These are phyloP conservation scores for Castanea mollissima DNA, from an alignment of 306 rosid species.

Conservation along the genomic window DNA sequence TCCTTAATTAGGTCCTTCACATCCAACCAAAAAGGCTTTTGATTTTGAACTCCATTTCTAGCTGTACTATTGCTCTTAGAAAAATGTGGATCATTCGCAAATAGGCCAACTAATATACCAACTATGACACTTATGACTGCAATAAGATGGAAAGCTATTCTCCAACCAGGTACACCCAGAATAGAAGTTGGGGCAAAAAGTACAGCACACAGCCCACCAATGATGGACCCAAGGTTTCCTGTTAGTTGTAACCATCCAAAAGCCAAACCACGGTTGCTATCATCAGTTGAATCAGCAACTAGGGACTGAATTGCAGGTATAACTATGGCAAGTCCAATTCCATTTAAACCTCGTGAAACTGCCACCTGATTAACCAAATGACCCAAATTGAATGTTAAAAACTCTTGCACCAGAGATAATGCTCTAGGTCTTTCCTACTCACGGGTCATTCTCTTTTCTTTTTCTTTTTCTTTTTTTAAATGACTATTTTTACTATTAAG, in stretches of 20 bases:
- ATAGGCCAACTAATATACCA: slow-evolving; percentile 52
- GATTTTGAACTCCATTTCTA: slow-evolving; percentile 18
- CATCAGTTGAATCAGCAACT: slow-evolving; percentile 75
- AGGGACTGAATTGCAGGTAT: slow-evolving; percentile 73
- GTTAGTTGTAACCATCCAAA: slow-evolving; percentile 81
- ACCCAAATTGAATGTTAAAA: background rate
- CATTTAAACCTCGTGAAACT: slow-evolving; percentile 81
- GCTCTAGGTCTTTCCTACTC: background rate
- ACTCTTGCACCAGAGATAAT: background rate
- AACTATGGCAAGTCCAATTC: slow-evolving; percentile 85
- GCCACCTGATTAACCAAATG: slow-evolving; percentile 53
- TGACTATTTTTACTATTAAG: no score
- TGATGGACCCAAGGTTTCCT: slow-evolving; percentile 61
- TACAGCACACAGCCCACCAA: slow-evolving; percentile 67
- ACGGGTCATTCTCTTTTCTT: no score
- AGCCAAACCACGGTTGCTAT: slow-evolving; percentile 66
- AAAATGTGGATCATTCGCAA: slow-evolving; percentile 66
- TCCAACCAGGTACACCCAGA: slow-evolving; percentile 78
- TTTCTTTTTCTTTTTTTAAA: no score
- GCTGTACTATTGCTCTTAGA: slow-evolving; percentile 16
- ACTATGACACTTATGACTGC: slow-evolving; percentile 64
- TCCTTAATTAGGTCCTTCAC: slow-evolving; percentile 54
- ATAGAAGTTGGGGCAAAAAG: slow-evolving; percentile 61
- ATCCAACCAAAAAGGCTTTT: slow-evolving; percentile 39
- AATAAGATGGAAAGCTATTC: slow-evolving; percentile 79